These are phyloP conservation scores for Coniochaeta sp. DNA, from an alignment of 2,329 filamentous ascomycete species.

Conservation along the genomic window DNA sequence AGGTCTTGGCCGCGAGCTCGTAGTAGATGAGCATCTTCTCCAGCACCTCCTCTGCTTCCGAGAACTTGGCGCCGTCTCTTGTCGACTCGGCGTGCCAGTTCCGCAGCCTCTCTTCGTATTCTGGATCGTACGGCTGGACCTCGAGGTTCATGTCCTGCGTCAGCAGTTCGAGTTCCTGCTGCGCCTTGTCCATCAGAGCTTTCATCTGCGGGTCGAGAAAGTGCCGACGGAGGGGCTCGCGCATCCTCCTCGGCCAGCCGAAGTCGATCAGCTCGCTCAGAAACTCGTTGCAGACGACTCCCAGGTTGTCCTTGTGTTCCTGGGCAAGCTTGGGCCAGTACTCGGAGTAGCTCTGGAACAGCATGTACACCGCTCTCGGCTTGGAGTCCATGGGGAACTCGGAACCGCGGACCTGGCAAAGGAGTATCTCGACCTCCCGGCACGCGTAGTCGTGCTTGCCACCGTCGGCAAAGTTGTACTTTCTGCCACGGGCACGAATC, in stretches of 20 bases:
- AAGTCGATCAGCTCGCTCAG: constrained; percentile 42
- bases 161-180: constrained; percentile 35
- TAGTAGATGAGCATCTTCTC: constrained; percentile 52
- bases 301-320: constrained; percentile 46
- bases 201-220: constrained; percentile 42
- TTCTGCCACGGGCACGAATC: constrained; percentile 42
- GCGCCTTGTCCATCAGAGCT: constrained; percentile 35
- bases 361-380: constrained; percentile 43
- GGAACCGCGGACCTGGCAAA: constrained; percentile 42
- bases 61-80: constrained; percentile 36
- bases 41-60: constrained; percentile 43
- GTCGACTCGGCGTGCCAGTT: constrained; percentile 35
- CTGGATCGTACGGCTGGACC: constrained; percentile 44
- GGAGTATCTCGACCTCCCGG: constrained; percentile 39
- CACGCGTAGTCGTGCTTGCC: constrained; percentile 39
- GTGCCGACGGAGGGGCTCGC: constrained; percentile 37
- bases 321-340: constrained; percentile 44
- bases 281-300: constrained; percentile 47
- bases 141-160: constrained; percentile 44
- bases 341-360: constrained; percentile 45
- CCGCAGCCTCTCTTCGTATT: constrained; percentile 42
- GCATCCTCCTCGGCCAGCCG: constrained; percentile 43
- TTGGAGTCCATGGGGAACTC: constrained; percentile 46
- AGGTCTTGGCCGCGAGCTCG: constrained; percentile 42
- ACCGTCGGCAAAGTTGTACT: constrained; percentile 31